phyloP scores from a whole-genome alignment of 1,284 basidiomycete genomes.

The Rhodofomes roseus region DNA sequence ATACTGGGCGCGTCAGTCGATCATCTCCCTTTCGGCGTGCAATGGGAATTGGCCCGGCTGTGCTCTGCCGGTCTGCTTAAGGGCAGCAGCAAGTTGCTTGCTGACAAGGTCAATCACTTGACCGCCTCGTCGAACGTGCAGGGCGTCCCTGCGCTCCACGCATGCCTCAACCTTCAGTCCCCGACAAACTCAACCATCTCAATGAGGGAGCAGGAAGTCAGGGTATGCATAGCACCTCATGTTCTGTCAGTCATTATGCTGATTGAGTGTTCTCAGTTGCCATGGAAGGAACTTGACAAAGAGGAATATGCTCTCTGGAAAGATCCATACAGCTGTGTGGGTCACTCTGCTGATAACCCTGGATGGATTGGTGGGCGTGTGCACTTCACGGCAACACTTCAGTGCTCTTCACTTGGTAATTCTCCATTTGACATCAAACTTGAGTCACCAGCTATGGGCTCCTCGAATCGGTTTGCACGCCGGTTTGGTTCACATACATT shows the following conservation, averaged over 20 bases:
- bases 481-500: slow-evolving; percentile 38
- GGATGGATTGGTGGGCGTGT: slow-evolving; percentile 37
- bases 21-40: background rate
- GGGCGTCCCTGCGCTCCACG: background rate
- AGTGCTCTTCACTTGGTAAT: background rate
- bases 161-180: background rate
- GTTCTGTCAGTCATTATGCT: background rate
- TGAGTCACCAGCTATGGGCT: slow-evolving; percentile 28
- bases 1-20: background rate
- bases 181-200: background rate
- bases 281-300: slow-evolving; percentile 36
- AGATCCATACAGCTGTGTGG: slow-evolving; percentile 25
- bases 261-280: slow-evolving; percentile 21
- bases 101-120: background rate
- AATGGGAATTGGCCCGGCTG: slow-evolving; percentile 2
- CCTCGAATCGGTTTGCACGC: slow-evolving; percentile 36
- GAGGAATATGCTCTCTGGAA: slow-evolving; percentile 26
- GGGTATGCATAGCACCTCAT: slow-evolving; percentile 3
- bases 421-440: slow-evolving; percentile 21
- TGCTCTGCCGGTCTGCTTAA: background rate
- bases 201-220: slow-evolving; percentile 6
- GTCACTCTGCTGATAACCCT: slow-evolving; percentile 18
- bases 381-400: slow-evolving; percentile 26
- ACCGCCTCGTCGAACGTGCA: background rate
- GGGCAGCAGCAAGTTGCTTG: background rate